Evolutionary conservation across 2,329 filamentous ascomycete species (phyloP).

Genomic region (Nothopassalora personata): DNA sequence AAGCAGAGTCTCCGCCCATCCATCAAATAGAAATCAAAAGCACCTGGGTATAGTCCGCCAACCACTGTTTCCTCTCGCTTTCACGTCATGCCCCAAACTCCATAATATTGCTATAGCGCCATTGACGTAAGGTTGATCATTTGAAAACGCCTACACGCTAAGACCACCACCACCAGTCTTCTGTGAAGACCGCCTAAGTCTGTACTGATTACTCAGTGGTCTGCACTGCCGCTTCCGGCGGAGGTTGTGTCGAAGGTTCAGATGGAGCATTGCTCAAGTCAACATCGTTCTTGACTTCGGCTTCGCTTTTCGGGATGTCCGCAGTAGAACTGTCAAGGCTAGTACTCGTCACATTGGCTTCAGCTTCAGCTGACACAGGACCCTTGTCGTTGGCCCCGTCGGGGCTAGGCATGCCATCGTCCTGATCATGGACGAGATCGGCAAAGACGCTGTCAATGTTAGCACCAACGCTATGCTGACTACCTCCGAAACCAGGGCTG

Average conservation of each 20-base stretch:
- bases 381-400: constrained; percentile 20
- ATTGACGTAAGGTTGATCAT: neutral
- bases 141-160: neutral
- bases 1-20: neutral
- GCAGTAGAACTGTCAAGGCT: neutral
- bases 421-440: constrained; percentile 32
- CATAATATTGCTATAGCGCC: neutral
- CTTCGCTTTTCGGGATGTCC: neutral
- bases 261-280: neutral
- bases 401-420: constrained; percentile 21
- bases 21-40: neutral
- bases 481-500: constrained; percentile 30
- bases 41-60: neutral
- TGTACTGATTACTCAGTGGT: neutral
- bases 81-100: neutral
- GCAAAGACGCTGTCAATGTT: constrained; percentile 34
- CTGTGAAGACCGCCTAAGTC: neutral
- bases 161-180: neutral
- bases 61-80: neutral
- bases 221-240: neutral
- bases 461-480: constrained; percentile 26
- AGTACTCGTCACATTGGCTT: neutral
- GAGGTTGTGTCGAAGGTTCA: neutral
- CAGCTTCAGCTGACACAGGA: constrained; percentile 1
- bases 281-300: neutral